Evolutionary conservation across 75 land plant genomes (phyloP), one percentile per base, ranked within the genome.

Genomic region (Adiantum capillusveneris): DNA sequence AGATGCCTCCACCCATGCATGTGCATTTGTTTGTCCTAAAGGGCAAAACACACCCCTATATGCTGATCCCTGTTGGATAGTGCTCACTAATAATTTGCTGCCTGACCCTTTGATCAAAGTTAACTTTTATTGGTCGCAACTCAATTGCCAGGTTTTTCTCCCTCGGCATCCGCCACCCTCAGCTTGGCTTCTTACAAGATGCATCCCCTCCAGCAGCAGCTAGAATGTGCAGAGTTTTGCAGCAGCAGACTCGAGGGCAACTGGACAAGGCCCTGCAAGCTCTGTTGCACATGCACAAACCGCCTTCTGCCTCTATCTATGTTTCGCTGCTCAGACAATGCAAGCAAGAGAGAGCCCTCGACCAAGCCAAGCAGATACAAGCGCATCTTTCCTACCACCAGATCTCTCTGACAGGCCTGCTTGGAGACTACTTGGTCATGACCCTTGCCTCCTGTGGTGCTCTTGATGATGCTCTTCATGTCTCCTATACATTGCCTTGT

Each of bases 381-480:
- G 22, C 22, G 22, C 50, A 46, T 46, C 6, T 46, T 21, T 18
- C 14, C 5, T 5, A 46, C 17, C 18, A 46, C 3, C 22, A 21
- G 22, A 46, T 46, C 2, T 5, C 18, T 3, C 25, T 53, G 25
- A 14, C 5, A 22, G 55, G 55, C 25, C 14, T 26, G 28, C 55
- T 53, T 53, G 55, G 55, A 6, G 55, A 53, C 29, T 53, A 22
- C 6, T 53, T 53, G 55, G 55, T 53, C 1, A 24, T 53, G 25
- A 24, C 55, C 18, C 14, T 53, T 5, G 55, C 28, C 6, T 18
- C 14, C 14, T 53, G 55, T 26, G 24, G 29, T 14, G 55, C 55
- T 22, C 29, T 53, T 3, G 28, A 22, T 3, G 55, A 53, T 1
- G 55, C 55, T 24, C 55, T 24, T 5, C 25, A 25, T 22, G 29